These are phyloP conservation scores for Adansonia madagascariensis DNA, from an alignment of 441 rosid genomes.

Conservation along the genomic window DNA sequence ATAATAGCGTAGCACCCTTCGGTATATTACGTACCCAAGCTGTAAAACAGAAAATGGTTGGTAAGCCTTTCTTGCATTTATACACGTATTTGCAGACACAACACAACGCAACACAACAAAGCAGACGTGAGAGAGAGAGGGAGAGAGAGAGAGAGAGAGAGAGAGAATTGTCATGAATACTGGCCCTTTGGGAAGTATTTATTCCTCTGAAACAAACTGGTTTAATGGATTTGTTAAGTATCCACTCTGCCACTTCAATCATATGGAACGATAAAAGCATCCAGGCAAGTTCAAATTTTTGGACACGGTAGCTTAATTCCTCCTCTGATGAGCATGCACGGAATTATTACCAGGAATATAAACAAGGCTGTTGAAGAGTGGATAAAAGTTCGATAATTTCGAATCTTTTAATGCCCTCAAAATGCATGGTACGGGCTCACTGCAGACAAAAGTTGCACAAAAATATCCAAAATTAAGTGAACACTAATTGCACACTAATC, in stretches of 20 bases:
- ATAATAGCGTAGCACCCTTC: slow-evolving; percentile 92
- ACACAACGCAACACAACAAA: neutral
- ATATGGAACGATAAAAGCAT: neutral
- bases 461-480: neutral
- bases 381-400: neutral
- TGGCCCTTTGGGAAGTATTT: neutral
- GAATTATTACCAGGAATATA: neutral
- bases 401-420: neutral
- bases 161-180: neutral
- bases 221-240: neutral
- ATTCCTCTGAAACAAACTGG: neutral
- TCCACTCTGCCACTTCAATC: neutral
- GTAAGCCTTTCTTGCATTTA: slow-evolving; percentile 19
- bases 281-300: neutral
- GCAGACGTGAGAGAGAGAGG: too few species aligned
- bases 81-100: neutral
- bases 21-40: slow-evolving; percentile 90
- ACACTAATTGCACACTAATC: slow-evolving; percentile 9
- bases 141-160: neutral
- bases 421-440: neutral
- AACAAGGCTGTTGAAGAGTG: neutral
- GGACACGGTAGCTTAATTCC: neutral
- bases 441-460: neutral
- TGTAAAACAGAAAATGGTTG: slow-evolving; percentile 35
- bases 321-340: neutral